These are phyloP conservation scores for Chlorella sp. DNA, from an alignment of 139 green algal genomes.

Conservation along the genomic window DNA sequence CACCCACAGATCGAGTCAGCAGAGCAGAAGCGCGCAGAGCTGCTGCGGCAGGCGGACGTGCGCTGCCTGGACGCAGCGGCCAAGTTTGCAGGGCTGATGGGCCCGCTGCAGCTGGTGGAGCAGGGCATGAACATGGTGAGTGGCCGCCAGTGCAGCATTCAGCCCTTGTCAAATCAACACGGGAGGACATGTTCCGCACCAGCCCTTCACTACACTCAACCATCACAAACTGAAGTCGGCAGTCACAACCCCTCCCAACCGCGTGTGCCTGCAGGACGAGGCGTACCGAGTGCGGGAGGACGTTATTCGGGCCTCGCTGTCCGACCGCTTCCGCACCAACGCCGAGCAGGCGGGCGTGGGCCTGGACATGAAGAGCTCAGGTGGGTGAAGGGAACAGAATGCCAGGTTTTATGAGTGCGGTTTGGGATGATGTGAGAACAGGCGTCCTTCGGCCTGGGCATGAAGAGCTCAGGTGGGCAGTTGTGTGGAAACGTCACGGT, in stretches of 20 bases:
- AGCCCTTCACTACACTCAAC: no score
- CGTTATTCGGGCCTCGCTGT: constrained; percentile 46
- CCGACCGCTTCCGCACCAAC: constrained; percentile 69
- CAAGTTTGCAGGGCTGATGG: constrained; percentile 48
- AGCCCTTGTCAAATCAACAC: no score
- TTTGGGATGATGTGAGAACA: no score
- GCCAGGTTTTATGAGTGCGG: no score
- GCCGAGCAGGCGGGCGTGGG: constrained; percentile 61
- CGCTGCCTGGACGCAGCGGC: constrained; percentile 65
- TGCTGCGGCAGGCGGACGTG: constrained; percentile 72
- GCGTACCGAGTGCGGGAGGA: constrained; percentile 26
- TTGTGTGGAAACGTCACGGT: no score
- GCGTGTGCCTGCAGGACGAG: constrained; percentile 30
- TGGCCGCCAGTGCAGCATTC: no score
- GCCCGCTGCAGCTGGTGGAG: constrained; percentile 14
- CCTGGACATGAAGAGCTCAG: constrained; percentile 65
- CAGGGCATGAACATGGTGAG: constrained; percentile 27
- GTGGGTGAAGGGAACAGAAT: neutral
- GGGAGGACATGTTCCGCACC: no score
- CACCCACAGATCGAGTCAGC: neutral
- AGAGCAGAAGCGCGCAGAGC: constrained; percentile 62
- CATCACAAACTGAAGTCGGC: no score
- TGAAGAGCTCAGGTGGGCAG: no score
- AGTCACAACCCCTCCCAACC: no score
- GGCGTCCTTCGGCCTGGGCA: no score